phyloP scores from a whole-genome alignment of 1,139 yeast genomes.

The Scheffersomyces titani region DNA sequence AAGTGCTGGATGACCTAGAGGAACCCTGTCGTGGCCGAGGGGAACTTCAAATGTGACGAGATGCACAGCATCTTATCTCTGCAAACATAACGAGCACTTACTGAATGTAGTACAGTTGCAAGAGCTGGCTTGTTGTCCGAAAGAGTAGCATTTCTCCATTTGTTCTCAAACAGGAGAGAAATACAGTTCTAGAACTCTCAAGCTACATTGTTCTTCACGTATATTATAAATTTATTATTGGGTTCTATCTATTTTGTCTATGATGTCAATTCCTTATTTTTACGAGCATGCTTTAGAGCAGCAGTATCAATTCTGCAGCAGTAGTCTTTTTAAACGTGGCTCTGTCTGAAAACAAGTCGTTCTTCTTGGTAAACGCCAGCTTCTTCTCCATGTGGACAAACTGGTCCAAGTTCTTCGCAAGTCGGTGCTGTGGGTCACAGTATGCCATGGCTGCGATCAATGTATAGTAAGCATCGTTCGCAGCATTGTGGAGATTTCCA shows the following conservation, averaged over 20 bases:
- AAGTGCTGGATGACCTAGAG: neutral
- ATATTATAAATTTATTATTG: too few relatives aligned
- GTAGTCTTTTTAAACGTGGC: conserved; percentile 2
- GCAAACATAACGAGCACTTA: too few relatives aligned
- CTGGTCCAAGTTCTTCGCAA: conserved; percentile 14
- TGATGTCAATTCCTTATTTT: neutral
- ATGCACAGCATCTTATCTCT: neutral
- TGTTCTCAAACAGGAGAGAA: neutral
- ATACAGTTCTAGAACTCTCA: neutral
- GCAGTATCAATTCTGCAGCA: neutral
- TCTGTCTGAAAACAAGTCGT: conserved; percentile 13
- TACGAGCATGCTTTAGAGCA: neutral
- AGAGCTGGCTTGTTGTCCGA: neutral
- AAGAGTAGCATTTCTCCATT: neutral
- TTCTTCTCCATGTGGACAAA: conserved; percentile 7
- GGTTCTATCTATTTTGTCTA: neutral
- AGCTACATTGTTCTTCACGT: neutral
- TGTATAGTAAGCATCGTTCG: conserved; percentile 29
- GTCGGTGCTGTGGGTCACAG: conserved; percentile 23
- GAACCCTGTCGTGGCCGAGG: neutral
- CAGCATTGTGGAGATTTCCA: conserved; percentile 27
- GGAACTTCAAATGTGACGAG: neutral
- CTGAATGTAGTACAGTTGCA: neutral
- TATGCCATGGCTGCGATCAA: conserved; percentile 24
- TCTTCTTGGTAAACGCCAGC: conserved; percentile 9